phyloP scores from a whole-genome alignment of 1,284 basidiomycete species.

The Puccinia hordei region DNA sequence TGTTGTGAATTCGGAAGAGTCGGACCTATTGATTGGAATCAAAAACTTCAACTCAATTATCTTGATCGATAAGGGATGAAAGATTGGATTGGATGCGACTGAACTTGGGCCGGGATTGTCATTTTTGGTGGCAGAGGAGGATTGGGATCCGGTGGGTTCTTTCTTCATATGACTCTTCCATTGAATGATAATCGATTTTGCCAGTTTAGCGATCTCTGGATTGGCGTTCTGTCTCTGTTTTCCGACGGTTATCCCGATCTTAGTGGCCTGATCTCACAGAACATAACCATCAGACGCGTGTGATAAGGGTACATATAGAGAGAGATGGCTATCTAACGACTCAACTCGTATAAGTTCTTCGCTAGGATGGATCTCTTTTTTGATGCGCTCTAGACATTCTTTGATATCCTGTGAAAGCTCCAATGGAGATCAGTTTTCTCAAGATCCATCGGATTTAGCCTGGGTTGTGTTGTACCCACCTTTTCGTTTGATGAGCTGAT shows the following conservation, averaged over 20 bases:
- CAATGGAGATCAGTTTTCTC: not conserved
- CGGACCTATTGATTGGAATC: constrained; percentile 10
- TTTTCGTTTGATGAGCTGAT: constrained; percentile 15
- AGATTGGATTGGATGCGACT: too few species aligned
- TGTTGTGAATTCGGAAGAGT: not conserved
- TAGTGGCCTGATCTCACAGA: constrained; percentile 20
- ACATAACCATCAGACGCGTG: not conserved
- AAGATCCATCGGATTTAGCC: not conserved
- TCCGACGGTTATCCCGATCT: constrained; percentile 46
- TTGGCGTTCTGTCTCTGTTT: constrained; percentile 46
- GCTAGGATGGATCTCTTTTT: constrained; percentile 28
- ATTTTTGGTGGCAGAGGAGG: constrained; percentile 22
- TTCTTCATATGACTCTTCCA: constrained; percentile 42
- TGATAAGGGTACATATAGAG: too few species aligned
- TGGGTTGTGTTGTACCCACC: not conserved
- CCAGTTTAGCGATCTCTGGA: constrained; percentile 43
- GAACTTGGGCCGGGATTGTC: not conserved
- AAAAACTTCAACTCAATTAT: not conserved
- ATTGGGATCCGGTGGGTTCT: constrained; percentile 1
- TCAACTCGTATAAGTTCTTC: constrained; percentile 49
- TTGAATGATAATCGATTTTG: constrained; percentile 40
- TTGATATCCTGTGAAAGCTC: constrained; percentile 18
- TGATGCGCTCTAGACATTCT: constrained; percentile 24
- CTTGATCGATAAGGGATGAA: not conserved
- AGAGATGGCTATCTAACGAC: too few species aligned